These are phyloP conservation scores for Pythium rhizo-oryzae DNA, from an alignment of 352 stramenopile genomes.

Conservation along the genomic window DNA sequence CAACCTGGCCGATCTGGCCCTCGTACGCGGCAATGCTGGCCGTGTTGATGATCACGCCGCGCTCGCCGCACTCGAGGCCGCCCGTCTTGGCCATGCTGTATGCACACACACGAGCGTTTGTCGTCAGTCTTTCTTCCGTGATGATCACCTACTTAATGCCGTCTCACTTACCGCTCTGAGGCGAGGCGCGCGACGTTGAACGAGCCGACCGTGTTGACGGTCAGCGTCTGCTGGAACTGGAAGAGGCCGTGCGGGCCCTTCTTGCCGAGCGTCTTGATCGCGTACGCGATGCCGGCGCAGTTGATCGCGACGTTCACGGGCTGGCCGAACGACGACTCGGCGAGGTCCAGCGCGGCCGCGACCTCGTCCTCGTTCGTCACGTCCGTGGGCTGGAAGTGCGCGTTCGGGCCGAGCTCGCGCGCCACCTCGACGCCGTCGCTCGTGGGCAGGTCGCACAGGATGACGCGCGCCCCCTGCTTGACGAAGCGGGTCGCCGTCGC, in stretches of 20 bases:
- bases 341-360: slow-evolving; percentile 88
- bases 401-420: slow-evolving; percentile 72
- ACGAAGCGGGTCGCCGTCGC: slow-evolving; percentile 92
- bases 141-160: background rate
- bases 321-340: slow-evolving; percentile 91
- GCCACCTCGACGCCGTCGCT: slow-evolving; percentile 82
- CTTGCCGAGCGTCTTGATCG: slow-evolving; percentile 93
- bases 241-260: slow-evolving; percentile 92
- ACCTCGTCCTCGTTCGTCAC: slow-evolving; percentile 92
- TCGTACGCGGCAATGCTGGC: slow-evolving; percentile 98
- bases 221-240: slow-evolving; percentile 95
- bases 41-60: slow-evolving; percentile 99
- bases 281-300: slow-evolving; percentile 94
- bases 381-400: slow-evolving; percentile 82
- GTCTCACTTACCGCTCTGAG: slow-evolving; percentile 81
- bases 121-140: background rate
- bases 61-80: slow-evolving; percentile 77
- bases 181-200: slow-evolving; percentile 98
- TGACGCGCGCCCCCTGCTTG: slow-evolving; percentile 87
- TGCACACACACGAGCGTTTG: slow-evolving; percentile 1
- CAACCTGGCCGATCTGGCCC: slow-evolving; percentile 96
- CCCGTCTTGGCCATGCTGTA: slow-evolving; percentile 85
- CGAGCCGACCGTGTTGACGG: slow-evolving; percentile 96
- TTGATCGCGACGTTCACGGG: slow-evolving; percentile 95
- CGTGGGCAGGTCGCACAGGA: slow-evolving; percentile 92